Conservation (phyloP, 2,329 filamentous ascomycete genomes). For the Trichoderma brevicompactum region DNA sequence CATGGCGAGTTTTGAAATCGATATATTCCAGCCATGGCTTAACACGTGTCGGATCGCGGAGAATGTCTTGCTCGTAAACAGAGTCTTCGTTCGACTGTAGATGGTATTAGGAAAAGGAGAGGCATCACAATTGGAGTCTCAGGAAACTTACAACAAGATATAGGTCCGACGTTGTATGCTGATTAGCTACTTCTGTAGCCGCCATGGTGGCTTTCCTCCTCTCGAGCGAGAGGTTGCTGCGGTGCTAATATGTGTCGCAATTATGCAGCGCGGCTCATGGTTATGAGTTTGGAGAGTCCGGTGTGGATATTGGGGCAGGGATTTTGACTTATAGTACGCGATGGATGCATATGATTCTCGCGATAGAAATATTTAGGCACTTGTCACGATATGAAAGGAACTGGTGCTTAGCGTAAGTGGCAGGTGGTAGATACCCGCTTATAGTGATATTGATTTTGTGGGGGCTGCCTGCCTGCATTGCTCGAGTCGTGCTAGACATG, state of each 20-base stretch:
- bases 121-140: neutral
- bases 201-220: conserved; percentile 28
- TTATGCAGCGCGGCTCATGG: conserved; percentile 19
- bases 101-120: conserved; percentile 36
- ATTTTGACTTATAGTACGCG: neutral
- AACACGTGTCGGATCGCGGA: conserved; percentile 81
- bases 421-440: conserved; percentile 24
- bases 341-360: neutral
- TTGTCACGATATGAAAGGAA: conserved; percentile 14
- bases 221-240: conserved; percentile 8
- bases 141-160: conserved; percentile 52
- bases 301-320: neutral
- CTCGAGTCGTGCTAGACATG: neutral
- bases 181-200: conserved; percentile 33
- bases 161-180: conserved; percentile 52
- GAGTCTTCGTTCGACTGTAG: conserved; percentile 80
- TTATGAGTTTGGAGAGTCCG: neutral
- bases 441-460: conserved; percentile 25
- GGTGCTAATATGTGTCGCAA: neutral
- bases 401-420: conserved; percentile 24
- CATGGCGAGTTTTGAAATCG: conserved; percentile 86
- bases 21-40: conserved; percentile 97
- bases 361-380: conserved; percentile 15
- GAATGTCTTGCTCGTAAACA: conserved; percentile 93
- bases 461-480: neutral